A percentile compares a stretch with the other conserved stretches of the same genome.
These are phyloP conservation scores for Xylaria sp. DNA, from an alignment of 2,329 filamentous ascomycete genomes.

Conservation along the genomic window DNA sequence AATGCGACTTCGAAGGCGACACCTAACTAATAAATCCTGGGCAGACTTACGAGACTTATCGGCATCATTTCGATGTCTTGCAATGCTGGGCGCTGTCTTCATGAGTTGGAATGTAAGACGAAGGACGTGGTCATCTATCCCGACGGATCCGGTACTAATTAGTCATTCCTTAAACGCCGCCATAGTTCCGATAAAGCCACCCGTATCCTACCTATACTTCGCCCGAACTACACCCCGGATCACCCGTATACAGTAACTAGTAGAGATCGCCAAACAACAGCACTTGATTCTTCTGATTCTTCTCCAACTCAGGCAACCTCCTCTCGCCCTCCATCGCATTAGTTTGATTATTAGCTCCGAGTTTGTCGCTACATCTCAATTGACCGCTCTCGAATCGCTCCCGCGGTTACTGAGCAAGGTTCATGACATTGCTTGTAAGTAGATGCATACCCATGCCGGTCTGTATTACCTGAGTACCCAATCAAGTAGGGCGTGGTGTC, in stretches of 20 bases:
- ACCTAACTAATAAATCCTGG: too few relatives aligned
- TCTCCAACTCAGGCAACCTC: too few relatives aligned
- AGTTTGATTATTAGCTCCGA: background rate
- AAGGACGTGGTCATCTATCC: constrained; percentile 1
- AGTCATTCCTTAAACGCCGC: constrained; percentile 1
- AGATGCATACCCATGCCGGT: too few relatives aligned
- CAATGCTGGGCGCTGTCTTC: background rate
- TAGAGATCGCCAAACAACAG: background rate
- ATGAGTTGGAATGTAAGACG: constrained; percentile 6
- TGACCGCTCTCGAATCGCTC: background rate
- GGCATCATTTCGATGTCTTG: background rate
- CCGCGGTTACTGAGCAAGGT: background rate
- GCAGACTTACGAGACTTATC: background rate
- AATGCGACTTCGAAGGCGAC: background rate
- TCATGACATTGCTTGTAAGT: background rate
- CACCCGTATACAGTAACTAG: background rate
- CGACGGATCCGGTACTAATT: constrained; percentile 17
- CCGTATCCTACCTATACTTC: background rate
- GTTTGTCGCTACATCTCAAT: background rate
- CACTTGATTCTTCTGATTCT: background rate
- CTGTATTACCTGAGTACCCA: background rate
- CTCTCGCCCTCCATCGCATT: background rate
- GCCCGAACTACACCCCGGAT: constrained; percentile 1
- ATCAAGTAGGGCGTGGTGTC: background rate
- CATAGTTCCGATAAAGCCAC: constrained; percentile 16